Percentiles rank a stretch among this genome's conserved stretches.
phyloP scores from a whole-genome alignment of 345 rosid genomes.

The Syzygium jambos region DNA sequence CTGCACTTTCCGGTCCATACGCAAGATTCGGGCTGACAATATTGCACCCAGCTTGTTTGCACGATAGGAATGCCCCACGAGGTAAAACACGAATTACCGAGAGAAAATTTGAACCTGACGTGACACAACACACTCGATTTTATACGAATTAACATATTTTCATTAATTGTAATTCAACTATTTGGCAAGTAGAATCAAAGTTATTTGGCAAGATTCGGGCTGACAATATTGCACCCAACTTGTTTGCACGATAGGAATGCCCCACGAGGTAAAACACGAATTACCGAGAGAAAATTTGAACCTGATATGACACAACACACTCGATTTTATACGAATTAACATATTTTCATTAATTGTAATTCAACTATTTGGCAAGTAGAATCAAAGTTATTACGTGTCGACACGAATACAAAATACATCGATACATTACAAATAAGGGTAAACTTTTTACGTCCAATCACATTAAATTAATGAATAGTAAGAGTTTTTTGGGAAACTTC shows the following conservation, averaged over 20 bases:
- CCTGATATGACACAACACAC: not conserved
- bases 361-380: not conserved
- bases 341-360: rapidly evolving
- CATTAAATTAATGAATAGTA: not conserved
- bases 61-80: not conserved
- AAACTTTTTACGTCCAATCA: not conserved
- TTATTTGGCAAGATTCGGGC: not conserved
- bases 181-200: too few species aligned
- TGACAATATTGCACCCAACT: not conserved
- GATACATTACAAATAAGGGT: not conserved
- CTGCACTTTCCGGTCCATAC: not conserved
- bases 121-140: not conserved
- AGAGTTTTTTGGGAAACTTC: not conserved
- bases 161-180: not conserved
- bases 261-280: not conserved
- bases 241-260: not conserved
- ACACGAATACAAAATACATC: not conserved
- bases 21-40: not conserved
- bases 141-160: not conserved
- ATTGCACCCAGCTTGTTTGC: not conserved
- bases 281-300: not conserved
- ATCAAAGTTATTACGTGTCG: not conserved
- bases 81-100: not conserved
- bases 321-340: not conserved
- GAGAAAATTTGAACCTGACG: not conserved